Evolutionary conservation across 192 early-diverging fungal genomes (phyloP), one percentile per base, ranked within the genome.

Genomic region (Podila verticillata): DNA sequence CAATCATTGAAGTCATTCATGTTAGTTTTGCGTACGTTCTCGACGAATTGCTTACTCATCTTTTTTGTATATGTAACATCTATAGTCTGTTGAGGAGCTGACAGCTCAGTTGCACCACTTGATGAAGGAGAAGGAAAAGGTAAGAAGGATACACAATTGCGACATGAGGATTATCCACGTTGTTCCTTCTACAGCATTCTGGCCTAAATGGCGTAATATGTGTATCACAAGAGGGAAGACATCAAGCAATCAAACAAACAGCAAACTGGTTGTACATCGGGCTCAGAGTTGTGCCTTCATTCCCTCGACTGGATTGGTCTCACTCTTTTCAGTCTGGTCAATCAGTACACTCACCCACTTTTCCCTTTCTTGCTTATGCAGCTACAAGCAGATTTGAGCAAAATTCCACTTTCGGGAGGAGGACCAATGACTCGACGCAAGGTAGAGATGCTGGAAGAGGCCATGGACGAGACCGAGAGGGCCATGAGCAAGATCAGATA

Each of bases 341-440:
- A 32, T 58, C 24, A 22, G 20, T 30, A 47, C 31, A 51, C 24
- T 61, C 29, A 65, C 31, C 57, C 34, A 26, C 31, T 59, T 32
- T 49, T 65, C 35, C 22, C 70, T 47, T 47, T 35, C 17, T 54
- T 30, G 28, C 48, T n/a, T 64, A 8, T 47, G 22, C 69, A 87
- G 82, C 70, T 88, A 6, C 83, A 86, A 66, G 84, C 84, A 9
- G 78, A 83, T 68, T 70, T 86, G 65, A 80, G 78, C 61, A 86
- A 86, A 66, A 85, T 88, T 17, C 87, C 87, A 8, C 73, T 88
- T 29, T 68, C 83, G 1, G 87, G 87, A 60, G 85, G 87, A 17
- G 87, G 87, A 30, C 84, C 84, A 15, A 79, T 74, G 68, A 77
- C 83, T 24, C 77, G 87, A 44, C 56, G 72, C 56, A 84, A 85